A percentile compares a stretch with the other conserved stretches of the same genome.
phyloP scores from a whole-genome alignment of 163 green algal species.

The Prototheca stagnorum region DNA sequence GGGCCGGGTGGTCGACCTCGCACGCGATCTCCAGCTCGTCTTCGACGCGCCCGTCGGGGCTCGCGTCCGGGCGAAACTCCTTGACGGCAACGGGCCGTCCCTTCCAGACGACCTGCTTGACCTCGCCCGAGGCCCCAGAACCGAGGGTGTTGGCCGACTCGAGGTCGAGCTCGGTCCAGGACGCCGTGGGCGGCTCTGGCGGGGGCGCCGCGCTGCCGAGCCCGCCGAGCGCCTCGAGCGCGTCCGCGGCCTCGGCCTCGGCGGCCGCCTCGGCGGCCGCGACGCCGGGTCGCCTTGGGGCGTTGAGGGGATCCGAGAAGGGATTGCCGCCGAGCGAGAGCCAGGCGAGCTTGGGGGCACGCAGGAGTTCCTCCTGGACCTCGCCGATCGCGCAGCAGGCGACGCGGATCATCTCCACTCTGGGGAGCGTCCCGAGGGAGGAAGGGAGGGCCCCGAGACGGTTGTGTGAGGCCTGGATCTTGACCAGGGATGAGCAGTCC shows the following conservation, averaged over 20 bases:
- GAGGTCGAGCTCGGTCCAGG: slow-evolving; percentile 10
- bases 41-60: slow-evolving; percentile 41
- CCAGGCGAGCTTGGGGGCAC: slow-evolving; percentile 30
- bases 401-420: slow-evolving; percentile 40
- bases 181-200: slow-evolving; percentile 1
- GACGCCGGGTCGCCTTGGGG: no score
- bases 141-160: slow-evolving; percentile 22
- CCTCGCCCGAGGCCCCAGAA: slow-evolving; percentile 33
- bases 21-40: slow-evolving; percentile 40
- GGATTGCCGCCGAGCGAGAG: slow-evolving; percentile 44
- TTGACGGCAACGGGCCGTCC: slow-evolving; percentile 28
- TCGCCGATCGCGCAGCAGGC: slow-evolving; percentile 27
- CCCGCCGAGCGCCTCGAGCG: no score
- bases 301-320: background rate
- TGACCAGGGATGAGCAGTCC: slow-evolving; percentile 21
- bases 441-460: slow-evolving; percentile 18
- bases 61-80: slow-evolving; percentile 39
- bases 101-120: slow-evolving; percentile 18
- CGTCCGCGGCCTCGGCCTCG: no score
- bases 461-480: slow-evolving; percentile 44
- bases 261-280: no score
- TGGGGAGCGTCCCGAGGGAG: slow-evolving; percentile 18
- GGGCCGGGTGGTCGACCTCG: slow-evolving; percentile 19
- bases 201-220: background rate
- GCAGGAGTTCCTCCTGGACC: slow-evolving; percentile 18